Evolutionary conservation across 2,329 filamentous ascomycete genomes (phyloP).

Genomic region (Phialocephala sp.): DNA sequence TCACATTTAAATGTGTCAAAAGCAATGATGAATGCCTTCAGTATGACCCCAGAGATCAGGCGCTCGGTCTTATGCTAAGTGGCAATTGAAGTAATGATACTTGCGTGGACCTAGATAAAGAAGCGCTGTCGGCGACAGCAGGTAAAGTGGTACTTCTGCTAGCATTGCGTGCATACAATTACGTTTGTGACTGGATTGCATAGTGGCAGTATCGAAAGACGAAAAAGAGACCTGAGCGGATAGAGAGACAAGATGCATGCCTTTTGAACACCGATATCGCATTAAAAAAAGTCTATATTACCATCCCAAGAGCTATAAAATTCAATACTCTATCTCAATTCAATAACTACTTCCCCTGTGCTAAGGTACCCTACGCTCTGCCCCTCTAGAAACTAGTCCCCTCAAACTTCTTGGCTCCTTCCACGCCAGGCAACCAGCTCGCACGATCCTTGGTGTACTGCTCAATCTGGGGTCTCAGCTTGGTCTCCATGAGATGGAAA

Average conservation of each 20-base stretch:
- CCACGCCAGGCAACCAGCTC: slow-evolving; percentile 50
- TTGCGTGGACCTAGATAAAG: background rate
- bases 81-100: background rate
- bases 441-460: slow-evolving; percentile 58
- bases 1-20: no score
- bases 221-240: no score
- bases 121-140: background rate
- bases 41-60: background rate
- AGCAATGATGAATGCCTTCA: background rate
- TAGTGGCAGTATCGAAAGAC: no score
- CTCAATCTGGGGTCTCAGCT: slow-evolving; percentile 59
- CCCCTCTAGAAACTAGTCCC: background rate
- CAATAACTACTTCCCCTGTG: no score
- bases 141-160: background rate
- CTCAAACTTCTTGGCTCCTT: slow-evolving; percentile 38
- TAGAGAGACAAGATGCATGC: no score
- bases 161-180: background rate
- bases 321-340: no score
- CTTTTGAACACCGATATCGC: no score
- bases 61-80: background rate
- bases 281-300: no score
- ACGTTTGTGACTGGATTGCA: no score
- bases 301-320: no score
- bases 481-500: slow-evolving; percentile 60
- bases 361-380: no score